Evolutionary conservation across 257 asterid genomes (phyloP).

Genomic region (Linderniella brevidens): DNA sequence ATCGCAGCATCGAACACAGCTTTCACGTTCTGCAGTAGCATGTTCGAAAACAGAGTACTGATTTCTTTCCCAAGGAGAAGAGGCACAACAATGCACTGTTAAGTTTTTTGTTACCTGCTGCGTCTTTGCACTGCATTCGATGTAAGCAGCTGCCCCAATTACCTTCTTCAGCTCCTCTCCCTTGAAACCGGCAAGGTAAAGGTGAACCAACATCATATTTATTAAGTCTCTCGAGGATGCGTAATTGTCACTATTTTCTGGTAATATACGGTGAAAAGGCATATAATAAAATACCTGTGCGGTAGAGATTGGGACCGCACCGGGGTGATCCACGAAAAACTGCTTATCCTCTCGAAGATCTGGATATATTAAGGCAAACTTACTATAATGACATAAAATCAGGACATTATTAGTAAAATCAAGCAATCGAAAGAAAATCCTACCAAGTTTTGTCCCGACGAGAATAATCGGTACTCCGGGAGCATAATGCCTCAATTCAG

Average conservation of each 20-base stretch:
- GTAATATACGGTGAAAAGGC: too few species aligned
- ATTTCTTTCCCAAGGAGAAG: too few species aligned
- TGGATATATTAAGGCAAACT: constrained; percentile 9
- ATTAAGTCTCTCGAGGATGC: neutral
- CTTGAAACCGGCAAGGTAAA: constrained; percentile 17
- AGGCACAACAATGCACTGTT: neutral
- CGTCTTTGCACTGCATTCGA: constrained; percentile 75
- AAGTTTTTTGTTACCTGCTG: constrained; percentile 35
- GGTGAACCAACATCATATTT: constrained; percentile 6
- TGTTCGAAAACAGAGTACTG: neutral
- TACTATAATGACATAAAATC: neutral
- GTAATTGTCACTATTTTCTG: neutral
- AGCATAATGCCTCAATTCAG: constrained; percentile 88
- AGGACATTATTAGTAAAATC: constrained; percentile 2
- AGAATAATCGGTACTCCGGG: constrained; percentile 83
- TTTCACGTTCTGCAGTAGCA: constrained; percentile 36
- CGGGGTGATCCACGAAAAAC: constrained; percentile 41
- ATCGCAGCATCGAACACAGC: constrained; percentile 42
- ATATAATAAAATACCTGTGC: constrained; percentile 23
- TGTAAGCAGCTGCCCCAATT: constrained; percentile 62
- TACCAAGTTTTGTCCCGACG: constrained; percentile 93
- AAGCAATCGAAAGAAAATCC: constrained; percentile 17
- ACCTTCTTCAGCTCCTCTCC: constrained; percentile 73
- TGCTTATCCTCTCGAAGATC: constrained; percentile 59
- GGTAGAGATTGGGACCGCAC: constrained; percentile 41